Conservation (phyloP, 768 basidiomycete species). For the Tephrocybe rancida region DNA sequence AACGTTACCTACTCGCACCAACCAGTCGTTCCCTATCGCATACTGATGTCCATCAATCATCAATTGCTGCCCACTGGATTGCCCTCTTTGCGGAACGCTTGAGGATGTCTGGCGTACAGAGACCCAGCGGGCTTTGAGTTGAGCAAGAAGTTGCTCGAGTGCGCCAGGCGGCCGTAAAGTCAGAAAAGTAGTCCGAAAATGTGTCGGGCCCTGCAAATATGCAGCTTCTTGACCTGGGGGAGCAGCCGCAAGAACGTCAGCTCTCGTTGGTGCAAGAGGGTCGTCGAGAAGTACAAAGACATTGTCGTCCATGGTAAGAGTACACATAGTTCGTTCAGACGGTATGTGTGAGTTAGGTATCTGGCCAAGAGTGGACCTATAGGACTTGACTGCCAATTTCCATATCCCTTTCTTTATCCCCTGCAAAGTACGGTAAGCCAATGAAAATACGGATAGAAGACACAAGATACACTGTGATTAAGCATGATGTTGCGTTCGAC, state of each 20-base stretch:
- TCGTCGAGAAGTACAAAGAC: slow-evolving; percentile 83
- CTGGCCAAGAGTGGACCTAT: slow-evolving; percentile 70
- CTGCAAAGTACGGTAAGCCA: slow-evolving; percentile 34
- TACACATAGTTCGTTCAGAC: slow-evolving; percentile 71
- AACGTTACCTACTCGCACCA: slow-evolving; percentile 80
- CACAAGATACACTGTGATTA: slow-evolving; percentile 63
- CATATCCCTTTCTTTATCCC: slow-evolving; percentile 65
- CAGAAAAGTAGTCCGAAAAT: slow-evolving; percentile 77
- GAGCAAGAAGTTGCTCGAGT: slow-evolving; percentile 72
- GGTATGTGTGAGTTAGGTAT: slow-evolving; percentile 50
- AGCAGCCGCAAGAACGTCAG: slow-evolving; percentile 54
- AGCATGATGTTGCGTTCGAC: slow-evolving; percentile 67
- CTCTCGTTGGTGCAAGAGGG: slow-evolving; percentile 67
- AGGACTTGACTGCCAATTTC: slow-evolving; percentile 72
- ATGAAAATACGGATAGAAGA: neutral
- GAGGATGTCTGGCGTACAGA: slow-evolving; percentile 58
- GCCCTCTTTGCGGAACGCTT: slow-evolving; percentile 42
- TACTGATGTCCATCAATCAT: slow-evolving; percentile 75
- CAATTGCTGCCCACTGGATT: slow-evolving; percentile 61
- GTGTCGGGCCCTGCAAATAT: slow-evolving; percentile 53
- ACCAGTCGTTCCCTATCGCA: slow-evolving; percentile 79
- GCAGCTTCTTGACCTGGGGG: slow-evolving; percentile 43
- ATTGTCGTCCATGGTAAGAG: slow-evolving; percentile 79
- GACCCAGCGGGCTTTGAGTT: slow-evolving; percentile 77
- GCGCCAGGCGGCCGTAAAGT: slow-evolving; percentile 75